Conservation (phyloP, 495 filamentous ascomycete species). For the Tuber calosporum region DNA sequence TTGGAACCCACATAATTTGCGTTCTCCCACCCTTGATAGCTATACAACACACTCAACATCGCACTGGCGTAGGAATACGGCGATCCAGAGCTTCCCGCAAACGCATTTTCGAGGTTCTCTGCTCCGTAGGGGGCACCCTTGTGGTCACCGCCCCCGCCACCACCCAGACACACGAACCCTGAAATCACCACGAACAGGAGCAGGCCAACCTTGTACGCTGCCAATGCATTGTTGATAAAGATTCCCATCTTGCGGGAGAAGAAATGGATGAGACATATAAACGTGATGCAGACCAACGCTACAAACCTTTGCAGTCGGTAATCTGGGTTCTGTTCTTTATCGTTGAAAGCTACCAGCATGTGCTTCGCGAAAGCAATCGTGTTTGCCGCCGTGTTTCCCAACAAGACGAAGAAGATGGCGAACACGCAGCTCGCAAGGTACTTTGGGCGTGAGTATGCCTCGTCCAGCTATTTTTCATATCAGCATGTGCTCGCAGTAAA, state of each 20-base stretch:
- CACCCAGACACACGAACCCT: slow-evolving; percentile 34
- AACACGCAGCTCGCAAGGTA: slow-evolving; percentile 36
- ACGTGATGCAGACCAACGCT: slow-evolving; percentile 32
- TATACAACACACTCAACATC: slow-evolving; percentile 33
- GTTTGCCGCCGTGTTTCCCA: slow-evolving; percentile 36
- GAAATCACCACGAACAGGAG: slow-evolving; percentile 31
- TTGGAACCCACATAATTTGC: slow-evolving; percentile 32
- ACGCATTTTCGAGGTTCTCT: slow-evolving; percentile 26
- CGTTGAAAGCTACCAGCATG: slow-evolving; percentile 31
- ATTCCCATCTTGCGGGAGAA: slow-evolving; percentile 37
- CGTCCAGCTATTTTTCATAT: slow-evolving; percentile 24
- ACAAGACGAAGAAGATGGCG: slow-evolving; percentile 30
- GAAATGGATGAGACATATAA: slow-evolving; percentile 33
- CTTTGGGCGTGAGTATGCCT: slow-evolving; percentile 26
- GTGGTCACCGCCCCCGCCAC: slow-evolving; percentile 21
- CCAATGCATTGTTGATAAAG: slow-evolving; percentile 33
- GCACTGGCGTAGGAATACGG: slow-evolving; percentile 31
- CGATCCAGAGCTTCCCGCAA: slow-evolving; percentile 8
- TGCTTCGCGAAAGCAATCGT: slow-evolving; percentile 35
- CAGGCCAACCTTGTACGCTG: slow-evolving; percentile 30
- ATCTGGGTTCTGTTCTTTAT: slow-evolving; percentile 25
- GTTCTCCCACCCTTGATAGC: slow-evolving; percentile 39
- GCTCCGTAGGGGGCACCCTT: slow-evolving; percentile 11
- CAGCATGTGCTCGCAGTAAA: not conserved
- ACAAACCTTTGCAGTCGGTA: slow-evolving; percentile 37